Evolutionary conservation across 805 yeast genomes (phyloP).

Genomic region (Lipomyces sp.): DNA sequence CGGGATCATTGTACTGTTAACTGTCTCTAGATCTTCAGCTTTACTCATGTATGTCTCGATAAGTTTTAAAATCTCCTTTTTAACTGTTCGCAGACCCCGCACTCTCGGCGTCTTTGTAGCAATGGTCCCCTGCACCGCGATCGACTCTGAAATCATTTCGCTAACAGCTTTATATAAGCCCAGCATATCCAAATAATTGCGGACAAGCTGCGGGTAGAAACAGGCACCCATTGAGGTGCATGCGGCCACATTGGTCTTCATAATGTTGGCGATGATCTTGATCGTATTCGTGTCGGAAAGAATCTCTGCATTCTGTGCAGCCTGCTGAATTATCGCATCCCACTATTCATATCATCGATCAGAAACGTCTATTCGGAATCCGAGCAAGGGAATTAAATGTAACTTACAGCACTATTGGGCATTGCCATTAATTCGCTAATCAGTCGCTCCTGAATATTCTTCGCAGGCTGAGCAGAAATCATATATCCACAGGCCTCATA

Average conservation of each 20-base stretch:
- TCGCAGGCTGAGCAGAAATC: constrained; percentile 80
- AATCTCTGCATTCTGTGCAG: constrained; percentile 80
- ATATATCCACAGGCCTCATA: constrained; percentile 97
- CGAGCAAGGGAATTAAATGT: not conserved
- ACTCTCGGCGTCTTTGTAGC: constrained; percentile 96
- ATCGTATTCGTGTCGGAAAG: constrained; percentile 73
- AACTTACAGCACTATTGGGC: constrained; percentile 75
- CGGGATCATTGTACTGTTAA: constrained; percentile 79
- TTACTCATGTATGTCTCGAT: constrained; percentile 86
- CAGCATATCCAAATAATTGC: constrained; percentile 86
- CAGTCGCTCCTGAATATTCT: constrained; percentile 69
- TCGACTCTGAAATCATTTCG: constrained; percentile 78
- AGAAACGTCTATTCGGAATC: not conserved
- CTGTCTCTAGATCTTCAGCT: constrained; percentile 83
- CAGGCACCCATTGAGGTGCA: constrained; percentile 94
- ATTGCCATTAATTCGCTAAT: constrained; percentile 80
- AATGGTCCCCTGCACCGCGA: constrained; percentile 77
- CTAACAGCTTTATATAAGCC: constrained; percentile 88
- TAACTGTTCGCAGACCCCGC: constrained; percentile 92
- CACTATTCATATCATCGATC: constrained; percentile 49
- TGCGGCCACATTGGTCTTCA: constrained; percentile 93
- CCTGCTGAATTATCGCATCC: constrained; percentile 84
- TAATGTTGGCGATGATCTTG: constrained; percentile 88
- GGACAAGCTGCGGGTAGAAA: constrained; percentile 83
- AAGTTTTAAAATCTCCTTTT: constrained; percentile 88